Evolutionary conservation across 768 basidiomycete genomes (phyloP).

Genomic region (Podaxis sp.): DNA sequence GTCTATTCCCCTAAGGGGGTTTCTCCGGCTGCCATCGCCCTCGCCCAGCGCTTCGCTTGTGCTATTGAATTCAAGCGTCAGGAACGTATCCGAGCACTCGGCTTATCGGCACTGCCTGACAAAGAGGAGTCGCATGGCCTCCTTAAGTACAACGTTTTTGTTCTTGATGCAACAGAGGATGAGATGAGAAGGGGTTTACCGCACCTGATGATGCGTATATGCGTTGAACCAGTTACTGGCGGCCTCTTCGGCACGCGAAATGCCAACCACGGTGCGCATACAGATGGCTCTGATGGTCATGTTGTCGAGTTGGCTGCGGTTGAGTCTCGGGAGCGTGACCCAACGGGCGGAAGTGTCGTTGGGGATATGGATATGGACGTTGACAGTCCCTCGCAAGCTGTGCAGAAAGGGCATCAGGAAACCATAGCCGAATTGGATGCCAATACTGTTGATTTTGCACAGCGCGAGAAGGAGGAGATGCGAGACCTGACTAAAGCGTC

Average conservation of each 20-base stretch:
- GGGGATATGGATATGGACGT: slow-evolving; percentile 25
- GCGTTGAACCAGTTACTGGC: slow-evolving; percentile 22
- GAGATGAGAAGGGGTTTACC: slow-evolving; percentile 43
- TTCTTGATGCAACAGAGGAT: slow-evolving; percentile 58
- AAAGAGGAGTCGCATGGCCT: slow-evolving; percentile 25
- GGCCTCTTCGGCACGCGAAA: slow-evolving; percentile 6
- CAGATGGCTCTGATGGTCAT: slow-evolving; percentile 41
- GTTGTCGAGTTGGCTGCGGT: slow-evolving; percentile 26
- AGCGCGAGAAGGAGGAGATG: slow-evolving; percentile 89
- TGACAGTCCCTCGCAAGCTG: slow-evolving; percentile 11
- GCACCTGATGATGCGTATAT: slow-evolving; percentile 53
- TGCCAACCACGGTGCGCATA: slow-evolving; percentile 31
- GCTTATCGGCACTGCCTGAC: slow-evolving; percentile 14
- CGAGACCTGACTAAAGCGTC: slow-evolving; percentile 79
- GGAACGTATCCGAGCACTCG: slow-evolving; percentile 40
- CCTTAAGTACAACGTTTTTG: slow-evolving; percentile 70
- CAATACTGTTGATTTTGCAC: slow-evolving; percentile 79
- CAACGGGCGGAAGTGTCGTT: slow-evolving; percentile 16
- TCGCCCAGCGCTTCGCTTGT: slow-evolving; percentile 64
- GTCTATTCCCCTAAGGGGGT: slow-evolving; percentile 79
- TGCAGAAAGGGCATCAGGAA: slow-evolving; percentile 1
- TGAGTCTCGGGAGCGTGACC: slow-evolving; percentile 20
- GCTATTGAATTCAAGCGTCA: slow-evolving; percentile 58
- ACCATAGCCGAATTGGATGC: slow-evolving; percentile 21
- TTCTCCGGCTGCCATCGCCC: slow-evolving; percentile 48